Conservation (phyloP, 768 basidiomycete species). For the Collybiopsis luxurians region DNA sequence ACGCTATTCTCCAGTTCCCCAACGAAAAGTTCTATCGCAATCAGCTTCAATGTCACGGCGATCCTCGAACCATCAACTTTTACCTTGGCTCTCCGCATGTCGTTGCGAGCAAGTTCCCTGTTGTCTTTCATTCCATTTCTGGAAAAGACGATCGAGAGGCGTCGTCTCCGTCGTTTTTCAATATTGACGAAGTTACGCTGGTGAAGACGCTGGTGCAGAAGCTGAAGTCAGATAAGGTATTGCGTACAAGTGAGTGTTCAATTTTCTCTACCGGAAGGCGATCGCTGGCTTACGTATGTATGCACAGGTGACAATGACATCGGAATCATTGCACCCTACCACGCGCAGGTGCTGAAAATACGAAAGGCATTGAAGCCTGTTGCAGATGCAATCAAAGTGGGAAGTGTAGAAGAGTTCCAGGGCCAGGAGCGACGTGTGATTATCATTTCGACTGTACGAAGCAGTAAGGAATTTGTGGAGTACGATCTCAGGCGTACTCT, state of each 20-base stretch:
- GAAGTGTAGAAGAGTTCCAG: constrained; percentile 70
- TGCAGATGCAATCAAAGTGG: constrained; percentile 51
- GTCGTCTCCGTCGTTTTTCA: constrained; percentile 63
- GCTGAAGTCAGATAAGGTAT: constrained; percentile 32
- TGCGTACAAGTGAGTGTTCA: constrained; percentile 25
- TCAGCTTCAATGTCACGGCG: constrained; percentile 49
- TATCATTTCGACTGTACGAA: constrained; percentile 57
- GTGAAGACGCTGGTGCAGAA: constrained; percentile 46
- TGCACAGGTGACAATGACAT: constrained; percentile 48
- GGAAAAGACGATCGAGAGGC: constrained; percentile 56
- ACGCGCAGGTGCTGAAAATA: constrained; percentile 55
- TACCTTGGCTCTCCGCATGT: constrained; percentile 36
- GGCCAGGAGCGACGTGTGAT: constrained; percentile 58
- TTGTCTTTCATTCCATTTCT: constrained; percentile 53
- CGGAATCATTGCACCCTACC: constrained; percentile 62
- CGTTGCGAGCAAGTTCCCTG: constrained; percentile 44
- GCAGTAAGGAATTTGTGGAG: constrained; percentile 46
- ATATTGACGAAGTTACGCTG: constrained; percentile 48
- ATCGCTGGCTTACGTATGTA: too few species aligned
- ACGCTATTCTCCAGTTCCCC: constrained; percentile 51
- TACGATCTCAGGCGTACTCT: constrained; percentile 53
- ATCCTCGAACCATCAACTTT: constrained; percentile 36
- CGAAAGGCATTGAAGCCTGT: constrained; percentile 31
- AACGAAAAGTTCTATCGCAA: constrained; percentile 55
- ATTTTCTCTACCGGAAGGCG: too few species aligned